phyloP scores from a whole-genome alignment of 139 green algal genomes.

The Tetraselmis chui region DNA sequence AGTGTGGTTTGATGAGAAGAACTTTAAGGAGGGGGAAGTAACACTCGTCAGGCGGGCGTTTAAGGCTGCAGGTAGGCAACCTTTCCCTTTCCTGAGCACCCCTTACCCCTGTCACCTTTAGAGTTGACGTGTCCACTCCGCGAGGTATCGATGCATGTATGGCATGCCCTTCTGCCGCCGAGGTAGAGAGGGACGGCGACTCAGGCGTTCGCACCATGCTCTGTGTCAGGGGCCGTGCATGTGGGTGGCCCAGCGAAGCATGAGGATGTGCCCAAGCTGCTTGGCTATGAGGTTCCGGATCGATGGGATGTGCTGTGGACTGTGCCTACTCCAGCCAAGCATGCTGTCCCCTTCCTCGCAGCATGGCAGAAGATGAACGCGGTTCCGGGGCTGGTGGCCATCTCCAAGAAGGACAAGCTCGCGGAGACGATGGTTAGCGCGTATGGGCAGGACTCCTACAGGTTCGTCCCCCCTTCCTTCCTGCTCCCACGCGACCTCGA shows the following conservation, averaged over 20 bases:
- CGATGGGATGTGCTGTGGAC: constrained; percentile 51
- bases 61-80: not conserved
- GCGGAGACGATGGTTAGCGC: constrained; percentile 31
- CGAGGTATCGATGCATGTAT: no score
- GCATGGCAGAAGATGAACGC: constrained; percentile 43
- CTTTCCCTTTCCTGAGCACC: not conserved
- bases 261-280: not conserved
- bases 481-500: constrained; percentile 51
- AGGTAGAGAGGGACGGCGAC: no score
- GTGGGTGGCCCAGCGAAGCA: not conserved
- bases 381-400: constrained; percentile 43
- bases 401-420: constrained; percentile 47
- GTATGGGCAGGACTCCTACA: constrained; percentile 33
- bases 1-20: not conserved
- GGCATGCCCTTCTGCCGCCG: no score
- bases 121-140: not conserved
- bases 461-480: constrained; percentile 40
- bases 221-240: not conserved
- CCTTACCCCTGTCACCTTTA: not conserved
- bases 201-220: no score
- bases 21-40: not conserved
- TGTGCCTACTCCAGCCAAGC: constrained; percentile 49
- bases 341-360: constrained; percentile 32
- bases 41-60: not conserved
- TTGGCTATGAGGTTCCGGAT: not conserved